Base-by-base conservation (phyloP, 2,329 filamentous ascomycete species). In the Penicillium sp. region DNA sequence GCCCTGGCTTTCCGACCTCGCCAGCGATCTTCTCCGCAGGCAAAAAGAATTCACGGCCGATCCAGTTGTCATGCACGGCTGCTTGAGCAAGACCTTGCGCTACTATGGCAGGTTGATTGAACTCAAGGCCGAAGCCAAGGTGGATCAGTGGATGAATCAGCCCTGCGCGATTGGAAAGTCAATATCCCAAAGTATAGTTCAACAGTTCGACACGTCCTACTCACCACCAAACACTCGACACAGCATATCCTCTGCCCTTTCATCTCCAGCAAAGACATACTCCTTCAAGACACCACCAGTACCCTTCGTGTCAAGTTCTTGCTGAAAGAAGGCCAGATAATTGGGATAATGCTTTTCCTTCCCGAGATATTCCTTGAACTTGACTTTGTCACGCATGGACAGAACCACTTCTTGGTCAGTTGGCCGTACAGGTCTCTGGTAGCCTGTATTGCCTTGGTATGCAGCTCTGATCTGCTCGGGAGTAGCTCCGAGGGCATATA, bases 71-170 rank as follows among this genome's bases (percentile, higher is more conserved):
- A 66, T 95, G 90, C 1, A 91, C 83, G 7, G 88, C 84, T 1
- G 88, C 80, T 74, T 95, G 87, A 0, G 92, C 90, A 16, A 96
- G 82, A 1, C 79, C 91, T 73, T 93, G 84, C 5, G 91, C 90
- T 27, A 96, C 80, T 55, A 96, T 85, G 36, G 88, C 88, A 2
- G 90, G 90, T 67, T 96, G 90, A 9, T 81, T 71, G 76, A 91
- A 96, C 68, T 96, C 91, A 34, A 96, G 69, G 4, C 89, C 92
- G 67, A 91, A 96, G 45, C 91, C 89, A 18, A 96, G 81, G 68
- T 96, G 90, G 58, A 96, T 92, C 14, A 94, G 75, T 2, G 91
- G 90, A 66, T 96, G 90, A 2, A 92, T 63, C 58, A 93, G 81
- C 0, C 88, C 86, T 82, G 61, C 6, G 24, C 24, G 36, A 32